These are phyloP conservation scores for Arabidopsis suecica DNA, from an alignment of 345 rosid genomes.

Conservation along the genomic window DNA sequence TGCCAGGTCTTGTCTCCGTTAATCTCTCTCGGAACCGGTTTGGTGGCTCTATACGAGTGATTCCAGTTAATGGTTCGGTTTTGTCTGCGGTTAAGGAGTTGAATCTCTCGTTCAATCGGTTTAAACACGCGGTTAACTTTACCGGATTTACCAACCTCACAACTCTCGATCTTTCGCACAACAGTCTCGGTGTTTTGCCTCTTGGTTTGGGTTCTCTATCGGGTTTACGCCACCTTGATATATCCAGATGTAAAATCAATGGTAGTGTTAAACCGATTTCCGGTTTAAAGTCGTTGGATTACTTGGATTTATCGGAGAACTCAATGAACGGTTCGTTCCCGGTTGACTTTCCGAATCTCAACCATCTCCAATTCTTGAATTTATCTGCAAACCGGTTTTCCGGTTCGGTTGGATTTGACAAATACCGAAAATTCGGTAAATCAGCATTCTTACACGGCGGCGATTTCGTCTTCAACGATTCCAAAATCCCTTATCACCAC, in stretches of 20 bases:
- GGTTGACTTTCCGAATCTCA: slow-evolving; percentile 69
- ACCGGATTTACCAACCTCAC: slow-evolving; percentile 60
- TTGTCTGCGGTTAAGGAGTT: slow-evolving; percentile 55
- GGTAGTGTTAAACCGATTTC: slow-evolving; percentile 60
- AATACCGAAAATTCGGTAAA: slow-evolving; percentile 61
- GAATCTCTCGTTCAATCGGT: slow-evolving; percentile 79
- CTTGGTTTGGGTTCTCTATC: slow-evolving; percentile 57
- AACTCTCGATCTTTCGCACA: slow-evolving; percentile 67
- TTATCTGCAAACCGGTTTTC: slow-evolving; percentile 73
- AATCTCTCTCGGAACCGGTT: slow-evolving; percentile 60
- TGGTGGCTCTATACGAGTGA: slow-evolving; percentile 57
- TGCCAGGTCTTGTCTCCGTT: slow-evolving; percentile 47
- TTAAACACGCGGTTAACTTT: slow-evolving; percentile 60
- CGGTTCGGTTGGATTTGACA: slow-evolving; percentile 53
- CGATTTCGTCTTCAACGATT: slow-evolving; percentile 44
- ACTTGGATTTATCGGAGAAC: slow-evolving; percentile 77
- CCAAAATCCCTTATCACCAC: slow-evolving; percentile 49
- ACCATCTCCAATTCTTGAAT: slow-evolving; percentile 61
- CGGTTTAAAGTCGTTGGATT: slow-evolving; percentile 54
- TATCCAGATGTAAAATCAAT: slow-evolving; percentile 71
- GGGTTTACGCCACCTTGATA: slow-evolving; percentile 55
- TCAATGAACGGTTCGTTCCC: slow-evolving; percentile 76
- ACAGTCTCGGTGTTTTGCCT: slow-evolving; percentile 58
- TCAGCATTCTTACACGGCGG: slow-evolving; percentile 74
- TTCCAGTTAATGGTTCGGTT: slow-evolving; percentile 37